These are phyloP conservation scores for Euphrasia confusa DNA, from an alignment of 257 asterid species.

Conservation along the genomic window DNA sequence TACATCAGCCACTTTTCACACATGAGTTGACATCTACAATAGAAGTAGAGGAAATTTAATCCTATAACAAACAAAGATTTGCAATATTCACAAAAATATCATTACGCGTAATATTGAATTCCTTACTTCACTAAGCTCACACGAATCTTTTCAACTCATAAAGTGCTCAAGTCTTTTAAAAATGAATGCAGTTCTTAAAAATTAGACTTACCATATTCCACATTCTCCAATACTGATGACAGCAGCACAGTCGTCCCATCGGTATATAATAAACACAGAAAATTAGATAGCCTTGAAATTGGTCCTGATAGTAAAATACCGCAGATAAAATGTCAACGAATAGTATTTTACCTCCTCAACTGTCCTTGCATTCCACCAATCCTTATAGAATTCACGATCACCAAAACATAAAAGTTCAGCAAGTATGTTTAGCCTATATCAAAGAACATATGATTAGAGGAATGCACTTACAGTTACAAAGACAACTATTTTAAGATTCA, in stretches of 20 bases:
- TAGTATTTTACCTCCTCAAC: slow-evolving; percentile 72
- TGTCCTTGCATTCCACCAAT: slow-evolving; percentile 99
- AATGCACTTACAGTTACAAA: slow-evolving; percentile 18
- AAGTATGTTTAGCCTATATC: slow-evolving; percentile 89
- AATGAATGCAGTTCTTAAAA: slow-evolving; percentile 15
- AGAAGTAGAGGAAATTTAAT: background rate
- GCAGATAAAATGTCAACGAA: background rate
- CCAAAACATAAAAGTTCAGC: slow-evolving; percentile 93
- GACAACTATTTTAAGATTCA: background rate
- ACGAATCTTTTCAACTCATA: slow-evolving; percentile 15
- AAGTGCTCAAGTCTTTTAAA: slow-evolving; percentile 19
- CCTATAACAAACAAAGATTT: no score
- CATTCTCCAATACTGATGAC: slow-evolving; percentile 94
- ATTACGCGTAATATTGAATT: background rate
- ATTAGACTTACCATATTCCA: slow-evolving; percentile 88
- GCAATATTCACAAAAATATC: background rate
- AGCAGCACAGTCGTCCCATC: slow-evolving; percentile 34
- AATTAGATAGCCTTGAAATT: slow-evolving; percentile 24
- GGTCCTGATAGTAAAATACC: background rate
- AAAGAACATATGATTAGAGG: slow-evolving; percentile 39
- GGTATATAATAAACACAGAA: slow-evolving; percentile 22
- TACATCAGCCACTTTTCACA: background rate
- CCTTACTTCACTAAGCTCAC: background rate
- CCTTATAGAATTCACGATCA: slow-evolving; percentile 98
- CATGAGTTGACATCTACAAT: background rate